Conservation (phyloP, 2,329 filamentous ascomycete species). For the Curvularia hawaiiensis region DNA sequence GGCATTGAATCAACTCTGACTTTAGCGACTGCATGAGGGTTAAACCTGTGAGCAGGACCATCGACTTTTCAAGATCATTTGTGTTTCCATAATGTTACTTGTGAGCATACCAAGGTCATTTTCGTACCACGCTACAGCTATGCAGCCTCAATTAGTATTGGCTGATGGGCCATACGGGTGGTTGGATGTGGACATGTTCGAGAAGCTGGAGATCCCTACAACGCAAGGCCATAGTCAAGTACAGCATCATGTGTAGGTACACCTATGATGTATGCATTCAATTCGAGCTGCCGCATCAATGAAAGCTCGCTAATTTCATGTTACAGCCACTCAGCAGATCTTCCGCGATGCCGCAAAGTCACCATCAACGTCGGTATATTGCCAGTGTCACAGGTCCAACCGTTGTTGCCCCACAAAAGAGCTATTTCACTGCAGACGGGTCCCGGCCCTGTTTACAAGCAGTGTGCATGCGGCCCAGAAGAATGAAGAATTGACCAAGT, state of each 20-base stretch:
- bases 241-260: not conserved
- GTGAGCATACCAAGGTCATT: not conserved
- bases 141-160: not conserved
- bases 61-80: not conserved
- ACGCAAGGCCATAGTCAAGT: not conserved
- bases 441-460: not conserved
- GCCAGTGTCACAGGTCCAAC: constrained; percentile 1
- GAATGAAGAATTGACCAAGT: not conserved
- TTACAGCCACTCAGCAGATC: constrained; percentile 1
- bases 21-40: not conserved
- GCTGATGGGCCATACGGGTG: not conserved
- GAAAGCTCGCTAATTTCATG: not conserved
- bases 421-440: not conserved
- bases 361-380: constrained; percentile 9
- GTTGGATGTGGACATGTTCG: not conserved
- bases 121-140: not conserved
- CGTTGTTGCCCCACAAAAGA: constrained; percentile 10
- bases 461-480: not conserved
- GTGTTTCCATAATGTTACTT: not conserved
- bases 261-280: not conserved
- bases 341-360: not conserved
- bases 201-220: not conserved
- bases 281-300: not conserved
- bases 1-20: constrained; percentile 5
- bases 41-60: not conserved